Evolutionary conservation across 352 stramenopile species (phyloP), one percentile per base, ranked within the genome.

Genomic region (Blastocystis sp.): DNA sequence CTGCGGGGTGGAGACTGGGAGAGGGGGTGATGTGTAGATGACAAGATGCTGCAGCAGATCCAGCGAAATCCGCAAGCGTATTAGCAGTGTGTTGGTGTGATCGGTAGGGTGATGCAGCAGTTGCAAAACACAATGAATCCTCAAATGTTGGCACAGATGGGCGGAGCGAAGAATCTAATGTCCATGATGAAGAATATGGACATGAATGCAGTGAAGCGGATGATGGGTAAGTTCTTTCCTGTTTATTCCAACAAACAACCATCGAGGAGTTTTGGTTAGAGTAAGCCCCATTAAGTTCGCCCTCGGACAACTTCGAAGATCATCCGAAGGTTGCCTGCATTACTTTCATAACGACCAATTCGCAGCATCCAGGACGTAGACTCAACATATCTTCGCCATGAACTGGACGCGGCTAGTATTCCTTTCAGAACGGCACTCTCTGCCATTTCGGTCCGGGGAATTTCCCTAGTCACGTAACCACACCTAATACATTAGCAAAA

Each of bases 71-170:
- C 96, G 55, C 95, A 97, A 69, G 93, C 94, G 2, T 87, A 77
- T 3, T 5, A 23, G 4, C n/a, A 20, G 54, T 6, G 20, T 3
- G 13, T 11, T 5, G 18, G 11, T 29, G 15, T 76, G 13, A 87
- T 39, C 26, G 18, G 18, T 87, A 87, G 76, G 43, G 94, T 98
- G 59, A 97, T 98, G 94, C 95, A 98, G 92, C 95, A 98, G 90
- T 92, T 98, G 18, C 96, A 96, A 75, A 97, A 97, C 90, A 93
- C 94, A 13, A 96, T 97, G 92, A 94, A 96, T 88, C 94, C 93
- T 39, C 94, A 96, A 91, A 97, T 98, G 95, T 93, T 98, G 90
- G 93, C 96, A 91, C 94, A 98, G 91, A 98, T 98, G 95, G 93
- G 93, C 68, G 93, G 93, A 13, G 90, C 90, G 20, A 90, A 93